Evolutionary conservation across 1,139 yeast species (phyloP).

Genomic region (Yamadazyma blattariae): DNA sequence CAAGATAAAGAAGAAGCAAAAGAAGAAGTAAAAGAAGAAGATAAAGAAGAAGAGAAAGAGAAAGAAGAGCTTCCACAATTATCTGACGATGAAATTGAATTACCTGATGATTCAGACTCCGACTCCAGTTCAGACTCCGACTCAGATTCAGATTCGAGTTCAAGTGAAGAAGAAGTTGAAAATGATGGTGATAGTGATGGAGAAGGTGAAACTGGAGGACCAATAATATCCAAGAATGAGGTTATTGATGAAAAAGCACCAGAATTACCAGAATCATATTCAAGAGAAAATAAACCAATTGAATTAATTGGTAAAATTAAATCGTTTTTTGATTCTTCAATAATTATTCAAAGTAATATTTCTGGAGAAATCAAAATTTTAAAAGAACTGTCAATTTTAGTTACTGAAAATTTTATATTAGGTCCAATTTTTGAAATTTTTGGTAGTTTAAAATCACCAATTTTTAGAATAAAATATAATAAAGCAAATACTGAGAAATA

Average conservation of each 20-base stretch:
- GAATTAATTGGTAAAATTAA: constrained; percentile 72
- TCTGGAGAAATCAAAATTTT: constrained; percentile 87
- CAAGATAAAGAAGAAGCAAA: neutral
- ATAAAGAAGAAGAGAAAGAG: neutral
- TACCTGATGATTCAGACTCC: neutral
- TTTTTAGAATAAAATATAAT: constrained; percentile 72
- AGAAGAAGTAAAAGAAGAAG: neutral
- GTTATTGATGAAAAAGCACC: constrained; percentile 66
- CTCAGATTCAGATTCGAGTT: constrained; percentile 20
- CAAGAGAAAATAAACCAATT: constrained; percentile 59
- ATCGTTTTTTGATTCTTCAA: constrained; percentile 68
- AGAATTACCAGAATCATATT: constrained; percentile 63
- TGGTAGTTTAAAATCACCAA: constrained; percentile 85
- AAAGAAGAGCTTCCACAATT: constrained; percentile 12
- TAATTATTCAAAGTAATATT: constrained; percentile 67
- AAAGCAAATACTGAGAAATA: constrained; percentile 38
- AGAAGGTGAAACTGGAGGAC: constrained; percentile 46
- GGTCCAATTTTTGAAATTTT: constrained; percentile 89
- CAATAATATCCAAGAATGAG: constrained; percentile 80
- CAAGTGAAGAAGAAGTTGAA: constrained; percentile 17
- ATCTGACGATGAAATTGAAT: constrained; percentile 28
- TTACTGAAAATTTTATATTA: constrained; percentile 72
- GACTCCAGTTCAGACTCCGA: constrained; percentile 8
- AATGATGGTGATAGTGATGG: constrained; percentile 29
- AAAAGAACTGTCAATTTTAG: constrained; percentile 77